A percentile compares a stretch with the other conserved stretches of the same genome.
Conservation (phyloP, 176 grass and related monocot genomes). For the Carex kokanica region DNA sequence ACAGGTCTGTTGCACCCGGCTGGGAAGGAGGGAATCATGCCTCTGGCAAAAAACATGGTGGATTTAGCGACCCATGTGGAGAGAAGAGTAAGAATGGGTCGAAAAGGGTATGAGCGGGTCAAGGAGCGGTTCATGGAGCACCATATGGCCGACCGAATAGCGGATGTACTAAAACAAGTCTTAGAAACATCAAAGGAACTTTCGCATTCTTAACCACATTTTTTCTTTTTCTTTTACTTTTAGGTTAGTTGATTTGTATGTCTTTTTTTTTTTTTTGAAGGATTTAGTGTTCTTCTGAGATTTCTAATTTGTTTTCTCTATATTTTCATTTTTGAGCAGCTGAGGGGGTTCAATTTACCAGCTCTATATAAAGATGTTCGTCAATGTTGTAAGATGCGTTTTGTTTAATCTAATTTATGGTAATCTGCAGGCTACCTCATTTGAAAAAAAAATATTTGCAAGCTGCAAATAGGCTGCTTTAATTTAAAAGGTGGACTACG, state of each 20-base stretch:
- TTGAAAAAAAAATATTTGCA: background rate
- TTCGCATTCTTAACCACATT: background rate
- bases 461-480: background rate
- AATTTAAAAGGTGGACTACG: too few species aligned
- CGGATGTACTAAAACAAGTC: constrained; percentile 34
- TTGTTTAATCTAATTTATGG: background rate
- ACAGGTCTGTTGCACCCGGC: constrained; percentile 78
- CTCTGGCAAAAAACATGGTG: constrained; percentile 63
- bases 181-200: constrained; percentile 19
- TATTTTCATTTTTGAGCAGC: background rate
- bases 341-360: background rate
- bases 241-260: background rate
- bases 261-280: background rate
- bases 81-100: constrained; percentile 58
- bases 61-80: constrained; percentile 62
- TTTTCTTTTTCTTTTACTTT: constrained; percentile 2
- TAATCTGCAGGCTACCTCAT: background rate
- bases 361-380: background rate
- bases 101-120: constrained; percentile 65
- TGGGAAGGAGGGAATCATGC: constrained; percentile 72
- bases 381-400: background rate
- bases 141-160: constrained; percentile 79
- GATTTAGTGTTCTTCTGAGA: background rate
- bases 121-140: constrained; percentile 88
- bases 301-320: background rate